phyloP scores from a whole-genome alignment of 2,329 filamentous ascomycete genomes.

The Colletotrichum eleusines region DNA sequence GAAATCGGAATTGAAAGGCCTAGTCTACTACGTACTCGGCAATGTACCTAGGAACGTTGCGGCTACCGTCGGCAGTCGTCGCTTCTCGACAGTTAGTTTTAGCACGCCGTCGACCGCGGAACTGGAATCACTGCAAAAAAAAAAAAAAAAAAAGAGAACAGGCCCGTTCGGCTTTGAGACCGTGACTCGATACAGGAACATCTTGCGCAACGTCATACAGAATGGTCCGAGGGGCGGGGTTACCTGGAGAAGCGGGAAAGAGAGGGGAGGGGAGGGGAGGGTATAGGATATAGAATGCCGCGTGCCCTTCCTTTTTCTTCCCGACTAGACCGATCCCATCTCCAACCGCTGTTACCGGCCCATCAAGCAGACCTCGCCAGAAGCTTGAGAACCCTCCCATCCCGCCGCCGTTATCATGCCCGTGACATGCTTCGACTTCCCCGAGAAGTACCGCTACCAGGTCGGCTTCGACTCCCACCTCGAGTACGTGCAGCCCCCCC shows the following conservation, averaged over 20 bases:
- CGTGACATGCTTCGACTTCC: slow-evolving; percentile 60
- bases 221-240: not conserved
- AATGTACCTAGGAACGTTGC: slow-evolving; percentile 12
- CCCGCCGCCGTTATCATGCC: slow-evolving; percentile 55
- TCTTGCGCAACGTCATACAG: slow-evolving; percentile 27
- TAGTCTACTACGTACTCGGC: too few relatives aligned
- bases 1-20: slow-evolving; percentile 36
- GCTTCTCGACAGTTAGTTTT: slow-evolving; percentile 35
- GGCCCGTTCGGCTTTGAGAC: slow-evolving; percentile 27
- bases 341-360: not conserved
- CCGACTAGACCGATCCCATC: not conserved
- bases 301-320: not conserved
- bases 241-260: too few relatives aligned
- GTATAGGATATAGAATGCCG: not conserved
- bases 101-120: slow-evolving; percentile 26
- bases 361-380: not conserved
- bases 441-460: slow-evolving; percentile 78
- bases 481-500: slow-evolving; percentile 67
- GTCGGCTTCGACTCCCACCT: slow-evolving; percentile 83
- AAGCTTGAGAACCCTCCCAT: not conserved
- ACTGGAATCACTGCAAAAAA: slow-evolving; percentile 15
- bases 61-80: slow-evolving; percentile 42
- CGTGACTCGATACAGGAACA: not conserved
- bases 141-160: too few relatives aligned
- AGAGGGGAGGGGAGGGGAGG: not conserved